Evolutionary conservation across 148 eudicot genomes (phyloP).

Genomic region (Fagopyrum tataricum): DNA sequence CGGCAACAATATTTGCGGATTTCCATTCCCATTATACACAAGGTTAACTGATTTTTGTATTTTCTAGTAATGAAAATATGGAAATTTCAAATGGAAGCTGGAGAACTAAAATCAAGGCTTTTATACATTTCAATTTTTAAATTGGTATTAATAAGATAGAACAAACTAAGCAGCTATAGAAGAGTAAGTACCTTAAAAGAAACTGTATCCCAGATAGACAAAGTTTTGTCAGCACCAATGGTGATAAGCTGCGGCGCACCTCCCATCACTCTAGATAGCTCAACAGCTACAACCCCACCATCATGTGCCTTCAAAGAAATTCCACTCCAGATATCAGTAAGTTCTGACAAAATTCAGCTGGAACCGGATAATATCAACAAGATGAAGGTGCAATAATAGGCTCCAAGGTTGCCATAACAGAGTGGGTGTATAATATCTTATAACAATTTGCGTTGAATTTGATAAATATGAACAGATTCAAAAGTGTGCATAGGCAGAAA

Average conservation of each 20-base stretch:
- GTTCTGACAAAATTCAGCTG: slow-evolving; percentile 1
- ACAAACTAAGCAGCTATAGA: background rate
- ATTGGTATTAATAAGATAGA: background rate
- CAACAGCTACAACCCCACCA: slow-evolving; percentile 93
- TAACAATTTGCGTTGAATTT: background rate
- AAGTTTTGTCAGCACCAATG: slow-evolving; percentile 86
- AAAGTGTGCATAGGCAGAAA: background rate
- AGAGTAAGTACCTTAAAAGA: slow-evolving; percentile 64
- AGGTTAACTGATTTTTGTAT: slow-evolving; percentile 1
- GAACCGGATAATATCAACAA: background rate
- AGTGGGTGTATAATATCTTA: background rate
- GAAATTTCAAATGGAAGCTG: background rate
- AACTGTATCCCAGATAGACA: slow-evolving; percentile 92
- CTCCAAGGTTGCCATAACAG: background rate
- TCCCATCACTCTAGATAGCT: slow-evolving; percentile 89
- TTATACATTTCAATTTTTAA: background rate
- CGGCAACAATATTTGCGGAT: background rate
- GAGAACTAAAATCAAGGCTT: background rate
- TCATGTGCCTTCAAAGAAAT: slow-evolving; percentile 71
- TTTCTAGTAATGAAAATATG: background rate
- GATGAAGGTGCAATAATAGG: slow-evolving; percentile 5
- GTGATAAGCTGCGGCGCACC: slow-evolving; percentile 94
- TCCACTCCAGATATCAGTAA: background rate
- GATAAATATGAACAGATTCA: background rate
- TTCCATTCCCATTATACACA: background rate